A percentile compares a stretch with the other conserved stretches of the same genome.
These are phyloP conservation scores for Detonula confervacea DNA, from an alignment of 352 stramenopile species.

Conservation along the genomic window DNA sequence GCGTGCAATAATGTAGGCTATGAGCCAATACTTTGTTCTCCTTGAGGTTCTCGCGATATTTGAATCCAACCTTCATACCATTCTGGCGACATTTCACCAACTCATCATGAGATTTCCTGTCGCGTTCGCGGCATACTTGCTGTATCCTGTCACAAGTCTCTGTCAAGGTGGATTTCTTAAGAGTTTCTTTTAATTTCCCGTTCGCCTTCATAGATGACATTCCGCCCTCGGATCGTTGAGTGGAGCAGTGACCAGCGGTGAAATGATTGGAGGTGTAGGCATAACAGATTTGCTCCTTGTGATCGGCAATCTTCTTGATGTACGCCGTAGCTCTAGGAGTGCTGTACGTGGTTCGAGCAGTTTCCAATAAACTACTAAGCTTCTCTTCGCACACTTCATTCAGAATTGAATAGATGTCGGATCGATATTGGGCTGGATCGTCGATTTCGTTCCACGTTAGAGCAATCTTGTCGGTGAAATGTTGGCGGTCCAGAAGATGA, in stretches of 20 bases:
- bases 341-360: not conserved
- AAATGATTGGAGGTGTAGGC: not conserved
- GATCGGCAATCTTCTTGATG: not conserved
- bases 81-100: constrained; percentile 1
- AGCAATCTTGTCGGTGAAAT: constrained; percentile 3
- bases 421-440: not conserved
- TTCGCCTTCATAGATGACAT: constrained; percentile 4
- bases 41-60: not conserved
- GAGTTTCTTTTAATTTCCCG: constrained; percentile 8
- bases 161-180: not conserved
- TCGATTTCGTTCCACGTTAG: not conserved
- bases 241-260: constrained; percentile 6
- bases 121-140: not conserved
- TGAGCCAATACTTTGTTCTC: not conserved
- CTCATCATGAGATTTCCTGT: constrained; percentile 6
- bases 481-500: constrained; percentile 2
- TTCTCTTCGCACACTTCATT: not conserved
- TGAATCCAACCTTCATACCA: constrained; percentile 2
- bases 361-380: not conserved
- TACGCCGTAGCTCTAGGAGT: not conserved
- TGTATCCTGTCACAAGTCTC: constrained; percentile 3
- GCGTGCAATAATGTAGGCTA: not conserved
- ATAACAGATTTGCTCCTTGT: not conserved
- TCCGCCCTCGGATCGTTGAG: constrained; percentile 10
- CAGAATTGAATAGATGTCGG: not conserved